Evolutionary conservation across 2,329 filamentous ascomycete genomes (phyloP).

Genomic region (Clarireedia monteithiana): DNA sequence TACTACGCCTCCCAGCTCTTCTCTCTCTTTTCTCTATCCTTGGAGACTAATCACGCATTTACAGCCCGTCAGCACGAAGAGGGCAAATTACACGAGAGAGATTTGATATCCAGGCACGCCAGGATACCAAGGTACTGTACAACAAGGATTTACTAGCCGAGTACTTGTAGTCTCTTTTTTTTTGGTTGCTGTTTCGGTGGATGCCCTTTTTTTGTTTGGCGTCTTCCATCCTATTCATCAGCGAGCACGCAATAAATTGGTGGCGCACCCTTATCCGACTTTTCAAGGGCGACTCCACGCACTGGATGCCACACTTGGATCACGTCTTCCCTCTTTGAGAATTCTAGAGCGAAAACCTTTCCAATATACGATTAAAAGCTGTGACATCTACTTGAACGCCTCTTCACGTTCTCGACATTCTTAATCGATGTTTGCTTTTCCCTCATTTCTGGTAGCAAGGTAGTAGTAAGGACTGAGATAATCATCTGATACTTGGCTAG

Average conservation of each 20-base stretch:
- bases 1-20: too few relatives aligned
- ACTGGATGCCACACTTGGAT: constrained; percentile 2
- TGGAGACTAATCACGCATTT: neutral
- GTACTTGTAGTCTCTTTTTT: neutral
- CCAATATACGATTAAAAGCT: neutral
- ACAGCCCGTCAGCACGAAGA: too few relatives aligned
- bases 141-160: neutral
- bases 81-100: neutral
- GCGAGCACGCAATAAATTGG: constrained; percentile 9
- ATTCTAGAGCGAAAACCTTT: constrained; percentile 1
- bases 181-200: neutral
- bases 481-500: neutral
- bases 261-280: constrained; percentile 1
- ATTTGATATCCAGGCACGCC: neutral
- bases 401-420: neutral
- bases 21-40: too few relatives aligned
- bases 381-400: neutral
- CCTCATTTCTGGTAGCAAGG: neutral
- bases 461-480: neutral
- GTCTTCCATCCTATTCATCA: constrained; percentile 8
- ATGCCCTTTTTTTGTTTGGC: neutral
- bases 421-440: neutral
- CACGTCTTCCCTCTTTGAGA: constrained; percentile 4
- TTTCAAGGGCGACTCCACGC: neutral
- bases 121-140: neutral